These are phyloP conservation scores for Lophiotrema nucula DNA, from an alignment of 495 filamentous ascomycete genomes.

Conservation along the genomic window DNA sequence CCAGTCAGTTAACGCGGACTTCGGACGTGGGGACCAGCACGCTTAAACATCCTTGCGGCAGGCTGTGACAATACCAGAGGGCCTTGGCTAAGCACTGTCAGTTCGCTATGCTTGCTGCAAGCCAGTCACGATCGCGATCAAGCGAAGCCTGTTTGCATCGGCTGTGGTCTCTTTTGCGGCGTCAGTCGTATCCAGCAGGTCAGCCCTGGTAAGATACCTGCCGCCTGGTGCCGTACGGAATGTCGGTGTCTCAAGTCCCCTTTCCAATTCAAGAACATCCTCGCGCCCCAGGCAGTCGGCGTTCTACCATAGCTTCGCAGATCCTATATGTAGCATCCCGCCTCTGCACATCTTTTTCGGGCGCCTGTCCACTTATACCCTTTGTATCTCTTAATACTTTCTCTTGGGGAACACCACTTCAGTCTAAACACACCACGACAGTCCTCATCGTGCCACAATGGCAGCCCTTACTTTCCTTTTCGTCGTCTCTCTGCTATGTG, in stretches of 20 bases:
- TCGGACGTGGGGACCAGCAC: slow-evolving; percentile 31
- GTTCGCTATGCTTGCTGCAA: background rate
- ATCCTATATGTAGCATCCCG: slow-evolving; percentile 22
- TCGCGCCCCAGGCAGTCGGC: slow-evolving; percentile 16
- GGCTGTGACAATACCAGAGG: slow-evolving; percentile 1
- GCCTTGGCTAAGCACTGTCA: background rate
- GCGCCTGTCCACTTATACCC: no score
- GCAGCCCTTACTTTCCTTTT: slow-evolving; percentile 27
- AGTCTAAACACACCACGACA: slow-evolving; percentile 1
- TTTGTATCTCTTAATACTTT: no score
- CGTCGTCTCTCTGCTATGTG: slow-evolving; percentile 5
- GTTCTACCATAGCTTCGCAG: slow-evolving; percentile 7
- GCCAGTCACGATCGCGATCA: slow-evolving; percentile 5
- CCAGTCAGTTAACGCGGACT: slow-evolving; percentile 16
- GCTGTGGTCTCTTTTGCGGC: background rate
- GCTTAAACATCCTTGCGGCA: background rate
- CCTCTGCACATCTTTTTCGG: background rate
- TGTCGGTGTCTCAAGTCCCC: slow-evolving; percentile 1
- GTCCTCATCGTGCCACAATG: no score
- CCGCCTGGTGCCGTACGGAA: background rate
- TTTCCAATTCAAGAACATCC: background rate
- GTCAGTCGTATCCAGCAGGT: background rate
- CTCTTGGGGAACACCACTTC: no score
- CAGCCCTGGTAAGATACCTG: background rate
- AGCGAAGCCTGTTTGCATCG: background rate